Evolutionary conservation across 345 rosid species (phyloP), one percentile per base, ranked within the genome.

Genomic region (Hibiscus trionum): DNA sequence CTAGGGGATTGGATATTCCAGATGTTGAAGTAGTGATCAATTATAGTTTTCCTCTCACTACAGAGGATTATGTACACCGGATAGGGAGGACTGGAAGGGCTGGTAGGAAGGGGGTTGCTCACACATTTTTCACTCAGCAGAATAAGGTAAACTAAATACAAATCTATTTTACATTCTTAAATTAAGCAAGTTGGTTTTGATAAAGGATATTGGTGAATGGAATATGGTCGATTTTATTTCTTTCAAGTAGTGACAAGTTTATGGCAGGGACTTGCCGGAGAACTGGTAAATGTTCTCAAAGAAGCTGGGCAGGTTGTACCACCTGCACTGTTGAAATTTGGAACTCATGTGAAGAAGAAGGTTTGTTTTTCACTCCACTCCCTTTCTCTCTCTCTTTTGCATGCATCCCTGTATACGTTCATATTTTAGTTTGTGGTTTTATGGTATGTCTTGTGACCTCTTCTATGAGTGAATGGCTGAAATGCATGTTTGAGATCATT

Each of bases 1-100:
- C 97, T 47, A 84, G 99, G 73, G 99, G 99, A 72, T 79, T 95
- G 72, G 97, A 95, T 84, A 87, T 95, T 82, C 97, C 97, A 0
- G 96, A 95, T 44, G 97, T 95, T 77, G 99, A 92, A 79, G 99
- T 90, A 67, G 99, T 95, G 69, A 92, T 95, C 80, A 95, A 95
- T 84, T 95, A 89, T 78, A 89, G 86, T 79, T 95, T 92, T 75
- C 99, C 97, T 24, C 88, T 95, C 24, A 92, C 97, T 15, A 89
- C 93, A 2, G 97, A 95, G 87, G 97, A 90, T 79, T 95, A 92
- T 73, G 97, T 95, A 57, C 99, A 95, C 69, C 85, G 99, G 76
- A 95, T 92, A 33, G 97, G 97, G 61, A 88, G 97, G 78, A 95
- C 99, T 4, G 97, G 99, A 71, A 90, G 97, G 68, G 99, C 99